Evolutionary conservation across 495 filamentous ascomycete genomes (phyloP).

Genomic region (Hyphodiscus hymeniophilus): DNA sequence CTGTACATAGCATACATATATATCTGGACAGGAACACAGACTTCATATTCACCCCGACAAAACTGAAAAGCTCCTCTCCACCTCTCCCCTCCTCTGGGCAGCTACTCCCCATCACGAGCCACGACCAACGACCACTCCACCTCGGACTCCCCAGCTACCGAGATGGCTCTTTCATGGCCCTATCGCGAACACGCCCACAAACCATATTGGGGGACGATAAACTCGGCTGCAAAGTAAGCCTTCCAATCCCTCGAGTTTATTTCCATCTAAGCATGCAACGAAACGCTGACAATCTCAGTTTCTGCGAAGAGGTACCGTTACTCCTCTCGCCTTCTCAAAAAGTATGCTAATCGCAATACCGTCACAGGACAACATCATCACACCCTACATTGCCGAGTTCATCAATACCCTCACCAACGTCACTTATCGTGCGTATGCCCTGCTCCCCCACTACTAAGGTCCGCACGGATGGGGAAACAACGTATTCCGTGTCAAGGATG

Average conservation of each 20-base stretch:
- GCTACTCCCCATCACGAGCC: too few relatives aligned
- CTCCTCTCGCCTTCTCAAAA: not conserved
- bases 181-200: conserved; percentile 13
- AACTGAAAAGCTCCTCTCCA: too few relatives aligned
- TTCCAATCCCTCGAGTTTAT: too few relatives aligned
- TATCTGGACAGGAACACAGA: too few relatives aligned
- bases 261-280: too few relatives aligned
- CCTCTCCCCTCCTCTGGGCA: too few relatives aligned
- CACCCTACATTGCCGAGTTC: conserved; percentile 46
- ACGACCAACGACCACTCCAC: too few relatives aligned
- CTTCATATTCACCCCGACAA: too few relatives aligned
- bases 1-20: too few relatives aligned
- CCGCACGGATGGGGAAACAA: not conserved
- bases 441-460: not conserved
- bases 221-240: conserved; percentile 17
- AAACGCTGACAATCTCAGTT: conserved; percentile 5
- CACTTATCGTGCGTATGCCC: conserved; percentile 32
- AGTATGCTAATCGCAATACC: not conserved
- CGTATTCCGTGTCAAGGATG: not conserved
- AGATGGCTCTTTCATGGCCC: conserved; percentile 6
- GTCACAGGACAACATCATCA: conserved; percentile 43
- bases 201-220: conserved; percentile 16
- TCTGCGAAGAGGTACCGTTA: conserved; percentile 23
- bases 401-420: conserved; percentile 48
- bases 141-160: too few relatives aligned